Evolutionary conservation across 768 basidiomycete genomes (phyloP).

Genomic region (Amylocystis lapponica): DNA sequence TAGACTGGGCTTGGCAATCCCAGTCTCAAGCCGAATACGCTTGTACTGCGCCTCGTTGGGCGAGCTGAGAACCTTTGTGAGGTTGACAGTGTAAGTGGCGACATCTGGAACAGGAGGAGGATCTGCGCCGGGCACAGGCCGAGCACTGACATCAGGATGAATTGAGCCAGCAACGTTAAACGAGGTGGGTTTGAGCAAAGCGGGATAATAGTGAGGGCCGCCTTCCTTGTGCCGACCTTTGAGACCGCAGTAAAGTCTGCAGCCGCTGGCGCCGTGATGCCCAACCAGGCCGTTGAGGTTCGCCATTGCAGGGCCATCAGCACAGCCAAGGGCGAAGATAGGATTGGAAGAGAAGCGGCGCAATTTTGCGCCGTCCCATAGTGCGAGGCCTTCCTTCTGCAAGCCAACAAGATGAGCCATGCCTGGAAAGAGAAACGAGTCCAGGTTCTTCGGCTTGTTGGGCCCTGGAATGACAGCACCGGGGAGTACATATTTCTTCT

Average conservation of each 20-base stretch:
- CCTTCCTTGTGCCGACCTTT: conserved; percentile 26
- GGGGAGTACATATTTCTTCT: conserved; percentile 24
- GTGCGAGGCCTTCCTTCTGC: conserved; percentile 18
- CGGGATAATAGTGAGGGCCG: conserved; percentile 34
- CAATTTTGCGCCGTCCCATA: conserved; percentile 23
- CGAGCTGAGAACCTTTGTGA: too few species aligned
- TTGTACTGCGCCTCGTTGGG: too few species aligned
- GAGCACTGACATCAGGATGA: conserved; percentile 30
- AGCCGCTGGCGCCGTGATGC: conserved; percentile 32
- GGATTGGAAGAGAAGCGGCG: background rate
- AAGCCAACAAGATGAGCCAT: conserved; percentile 25
- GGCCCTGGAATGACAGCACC: conserved; percentile 27
- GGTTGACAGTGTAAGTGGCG: too few species aligned
- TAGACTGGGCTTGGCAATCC: conserved; percentile 31
- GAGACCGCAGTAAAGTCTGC: conserved; percentile 28
- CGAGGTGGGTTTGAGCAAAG: conserved; percentile 19
- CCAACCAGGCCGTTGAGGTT: conserved; percentile 30
- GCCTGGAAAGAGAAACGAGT: conserved; percentile 27
- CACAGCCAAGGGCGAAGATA: conserved; percentile 4
- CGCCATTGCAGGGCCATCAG: conserved; percentile 9
- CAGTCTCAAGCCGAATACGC: too few species aligned
- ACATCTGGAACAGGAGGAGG: too few species aligned
- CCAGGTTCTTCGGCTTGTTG: conserved; percentile 24
- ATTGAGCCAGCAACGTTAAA: conserved; percentile 20
- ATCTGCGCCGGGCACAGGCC: too few species aligned